Evolutionary conservation across 345 rosid species (phyloP), one percentile per base, ranked within the genome.

Genomic region (Sonneratia alba): DNA sequence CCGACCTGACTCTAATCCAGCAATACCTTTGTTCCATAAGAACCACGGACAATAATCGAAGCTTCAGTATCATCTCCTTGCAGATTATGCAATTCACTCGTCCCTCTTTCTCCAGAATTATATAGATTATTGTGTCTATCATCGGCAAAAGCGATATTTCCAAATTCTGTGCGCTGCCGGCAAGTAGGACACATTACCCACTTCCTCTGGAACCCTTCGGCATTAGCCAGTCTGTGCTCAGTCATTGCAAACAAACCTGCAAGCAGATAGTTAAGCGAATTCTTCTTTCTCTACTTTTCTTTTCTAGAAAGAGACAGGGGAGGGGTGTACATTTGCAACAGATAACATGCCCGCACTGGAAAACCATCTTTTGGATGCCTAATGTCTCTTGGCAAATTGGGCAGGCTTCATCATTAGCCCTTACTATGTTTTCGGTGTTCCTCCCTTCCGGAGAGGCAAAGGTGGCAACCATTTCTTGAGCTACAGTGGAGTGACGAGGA

Each of bases 111-210:
- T 53, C 77, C 78, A 71, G 79, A 81, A 73, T 74, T 71, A 71
- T 67, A 70, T 48, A 74, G 66, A 70, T 73, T 79, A 36, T 76
- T 79, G 71, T 71, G 82, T 72, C 89, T 79, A 57, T 93, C 98
- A 80, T 86, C 96, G 43, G 85, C 96, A 80, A 72, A 88, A 67
- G 97, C 97, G 69, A 94, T 85, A 77, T 88, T 94, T 71, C 85
- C 76, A 72, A 88, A 85, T 80, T 91, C 93, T 64, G 97, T 88
- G 81, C 71, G 98, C 67, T 94, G 96, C 74, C 97, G 87, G 78
- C 98, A 94, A 43, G 87, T 85, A 70, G 98, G 97, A 79, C 98
- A 94, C 92, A 87, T 87, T 62, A 94, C 85, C 98, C 97, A 90
- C 81, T 86, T 87, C 36, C 51, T 79, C 76, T 57, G 85, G 75